Evolutionary conservation across 345 rosid species (phyloP).

Genomic region (Citrus mangshanensis): DNA sequence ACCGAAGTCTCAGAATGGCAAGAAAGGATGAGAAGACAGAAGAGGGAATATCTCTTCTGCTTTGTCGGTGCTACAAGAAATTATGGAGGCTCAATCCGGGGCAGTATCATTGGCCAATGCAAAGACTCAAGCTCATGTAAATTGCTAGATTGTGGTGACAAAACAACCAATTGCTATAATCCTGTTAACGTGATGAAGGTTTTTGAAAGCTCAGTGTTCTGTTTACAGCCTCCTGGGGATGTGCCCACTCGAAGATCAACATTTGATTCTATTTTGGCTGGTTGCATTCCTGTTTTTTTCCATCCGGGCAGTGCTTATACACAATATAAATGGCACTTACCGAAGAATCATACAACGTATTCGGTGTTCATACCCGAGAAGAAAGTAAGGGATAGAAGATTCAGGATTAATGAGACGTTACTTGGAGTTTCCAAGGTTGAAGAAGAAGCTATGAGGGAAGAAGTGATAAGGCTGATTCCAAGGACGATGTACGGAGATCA

Average conservation of each 20-base stretch:
- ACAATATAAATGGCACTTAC: slow-evolving; percentile 30
- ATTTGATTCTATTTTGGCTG: slow-evolving; percentile 29
- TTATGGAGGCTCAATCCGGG: neutral
- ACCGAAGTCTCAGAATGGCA: slow-evolving; percentile 38
- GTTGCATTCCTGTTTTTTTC: slow-evolving; percentile 34
- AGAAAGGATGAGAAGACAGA: slow-evolving; percentile 21
- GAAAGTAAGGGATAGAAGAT: neutral
- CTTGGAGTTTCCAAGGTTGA: slow-evolving; percentile 7
- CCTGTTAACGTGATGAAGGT: slow-evolving; percentile 15
- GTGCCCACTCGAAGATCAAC: slow-evolving; percentile 20
- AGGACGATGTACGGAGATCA: slow-evolving; percentile 15
- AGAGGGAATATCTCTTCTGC: slow-evolving; percentile 30
- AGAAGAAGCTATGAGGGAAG: slow-evolving; percentile 13
- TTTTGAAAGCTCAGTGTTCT: slow-evolving; percentile 19
- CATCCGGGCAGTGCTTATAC: slow-evolving; percentile 26
- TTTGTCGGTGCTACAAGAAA: slow-evolving; percentile 41
- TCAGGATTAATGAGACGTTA: slow-evolving; percentile 12
- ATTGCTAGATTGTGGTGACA: slow-evolving; percentile 15
- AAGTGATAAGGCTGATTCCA: slow-evolving; percentile 29
- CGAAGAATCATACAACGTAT: slow-evolving; percentile 14
- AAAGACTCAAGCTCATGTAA: slow-evolving; percentile 15
- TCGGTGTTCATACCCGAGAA: slow-evolving; percentile 22
- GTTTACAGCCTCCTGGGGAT: slow-evolving; percentile 34
- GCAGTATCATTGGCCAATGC: slow-evolving; percentile 18
- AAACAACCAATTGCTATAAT: neutral